A percentile compares a stretch with the other conserved stretches of the same genome.
These are phyloP conservation scores for Trypethelium eluteriae DNA, from an alignment of 495 filamentous ascomycete genomes.

Conservation along the genomic window DNA sequence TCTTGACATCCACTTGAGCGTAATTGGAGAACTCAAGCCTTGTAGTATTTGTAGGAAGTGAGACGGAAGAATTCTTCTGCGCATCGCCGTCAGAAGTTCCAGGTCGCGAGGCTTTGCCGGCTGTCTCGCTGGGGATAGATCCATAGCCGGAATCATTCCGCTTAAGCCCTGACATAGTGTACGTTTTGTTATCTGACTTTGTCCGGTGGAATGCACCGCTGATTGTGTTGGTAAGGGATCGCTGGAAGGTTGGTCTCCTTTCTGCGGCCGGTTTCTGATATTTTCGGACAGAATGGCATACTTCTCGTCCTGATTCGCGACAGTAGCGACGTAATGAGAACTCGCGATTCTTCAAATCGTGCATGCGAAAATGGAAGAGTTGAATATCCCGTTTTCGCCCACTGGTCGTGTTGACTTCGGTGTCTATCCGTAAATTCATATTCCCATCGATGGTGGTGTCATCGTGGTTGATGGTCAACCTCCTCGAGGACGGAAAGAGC, in stretches of 20 bases:
- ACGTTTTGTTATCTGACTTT: conserved; percentile 42
- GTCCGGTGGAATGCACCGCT: conserved; percentile 52
- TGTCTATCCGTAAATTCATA: conserved; percentile 93
- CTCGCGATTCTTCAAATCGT: conserved; percentile 76
- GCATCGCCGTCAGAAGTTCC: conserved; percentile 43
- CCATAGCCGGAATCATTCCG: conserved; percentile 56
- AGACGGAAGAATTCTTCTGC: conserved; percentile 33
- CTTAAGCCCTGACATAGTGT: conserved; percentile 40
- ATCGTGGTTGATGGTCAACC: conserved; percentile 80
- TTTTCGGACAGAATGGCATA: conserved; percentile 77
- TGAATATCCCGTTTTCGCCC: conserved; percentile 61
- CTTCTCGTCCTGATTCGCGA: conserved; percentile 85
- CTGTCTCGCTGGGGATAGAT: conserved; percentile 31
- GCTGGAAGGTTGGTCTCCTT: conserved; percentile 23
- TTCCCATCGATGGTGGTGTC: conserved; percentile 88
- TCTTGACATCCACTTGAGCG: conserved; percentile 76
- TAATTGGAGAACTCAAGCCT: conserved; percentile 97
- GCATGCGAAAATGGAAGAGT: conserved; percentile 93
- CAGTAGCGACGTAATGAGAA: conserved; percentile 90
- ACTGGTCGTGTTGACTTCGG: conserved; percentile 51
- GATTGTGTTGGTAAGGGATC: conserved; percentile 54
- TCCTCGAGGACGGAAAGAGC: conserved; percentile 76
- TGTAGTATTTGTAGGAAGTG: conserved; percentile 58
- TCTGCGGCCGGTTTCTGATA: conserved; percentile 42
- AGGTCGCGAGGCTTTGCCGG: background rate